Conservation (phyloP, 2,329 filamentous ascomycete species). For the Colletotrichum paranaense region DNA sequence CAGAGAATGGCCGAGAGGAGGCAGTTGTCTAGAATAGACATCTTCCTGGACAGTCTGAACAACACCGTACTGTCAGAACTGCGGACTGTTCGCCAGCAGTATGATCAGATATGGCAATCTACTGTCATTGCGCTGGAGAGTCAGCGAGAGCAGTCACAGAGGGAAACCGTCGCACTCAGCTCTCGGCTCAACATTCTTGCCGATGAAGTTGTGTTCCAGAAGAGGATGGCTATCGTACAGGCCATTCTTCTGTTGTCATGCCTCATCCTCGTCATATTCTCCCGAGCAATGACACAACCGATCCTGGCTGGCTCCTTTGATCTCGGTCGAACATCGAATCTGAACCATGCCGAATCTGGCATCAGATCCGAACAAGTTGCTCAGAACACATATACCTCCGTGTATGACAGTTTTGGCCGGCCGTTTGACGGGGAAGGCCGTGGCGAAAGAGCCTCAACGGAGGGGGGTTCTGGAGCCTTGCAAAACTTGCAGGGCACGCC, state of each 20-base stretch:
- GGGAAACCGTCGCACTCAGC: constrained; percentile 85
- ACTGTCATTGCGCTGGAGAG: constrained; percentile 92
- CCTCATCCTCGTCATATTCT: constrained; percentile 88
- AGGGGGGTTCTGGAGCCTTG: background rate
- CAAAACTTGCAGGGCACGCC: background rate
- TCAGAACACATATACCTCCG: background rate
- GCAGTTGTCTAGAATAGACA: constrained; percentile 84
- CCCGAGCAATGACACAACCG: constrained; percentile 40
- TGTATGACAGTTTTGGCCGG: constrained; percentile 19
- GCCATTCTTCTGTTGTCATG: constrained; percentile 88
- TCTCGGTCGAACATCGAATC: background rate
- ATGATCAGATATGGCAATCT: constrained; percentile 96
- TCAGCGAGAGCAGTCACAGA: constrained; percentile 85
- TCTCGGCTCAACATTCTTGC: constrained; percentile 86
- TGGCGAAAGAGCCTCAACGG: background rate
- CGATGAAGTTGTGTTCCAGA: constrained; percentile 90
- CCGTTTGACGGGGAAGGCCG: background rate
- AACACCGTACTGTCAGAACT: constrained; percentile 86
- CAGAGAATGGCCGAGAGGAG: constrained; percentile 88
- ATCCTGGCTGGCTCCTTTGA: constrained; percentile 26
- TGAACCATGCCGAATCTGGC: constrained; percentile 7
- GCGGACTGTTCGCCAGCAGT: constrained; percentile 81
- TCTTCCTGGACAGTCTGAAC: constrained; percentile 88
- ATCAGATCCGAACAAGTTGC: background rate
- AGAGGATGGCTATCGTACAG: constrained; percentile 93